A percentile compares a stretch with the other conserved stretches of the same genome.
phyloP scores from a whole-genome alignment of 768 basidiomycete species.

The Calocera cornea region DNA sequence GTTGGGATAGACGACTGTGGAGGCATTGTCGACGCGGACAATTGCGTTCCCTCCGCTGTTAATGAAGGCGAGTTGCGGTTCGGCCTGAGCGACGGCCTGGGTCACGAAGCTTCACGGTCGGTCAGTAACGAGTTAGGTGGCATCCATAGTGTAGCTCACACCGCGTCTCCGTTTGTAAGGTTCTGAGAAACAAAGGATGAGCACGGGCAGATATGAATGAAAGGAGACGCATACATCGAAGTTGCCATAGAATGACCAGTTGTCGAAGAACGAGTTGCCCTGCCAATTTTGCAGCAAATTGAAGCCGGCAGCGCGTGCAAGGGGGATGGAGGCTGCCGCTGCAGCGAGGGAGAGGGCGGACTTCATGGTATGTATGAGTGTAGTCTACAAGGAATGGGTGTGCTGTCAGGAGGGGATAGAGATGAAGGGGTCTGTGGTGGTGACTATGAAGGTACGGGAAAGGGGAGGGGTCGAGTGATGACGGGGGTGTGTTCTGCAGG shows the following conservation, averaged over 20 bases:
- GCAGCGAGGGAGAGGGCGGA: neutral
- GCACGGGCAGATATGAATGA: neutral
- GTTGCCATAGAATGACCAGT: slow-evolving; percentile 50
- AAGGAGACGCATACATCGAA: slow-evolving; percentile 27
- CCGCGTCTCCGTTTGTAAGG: slow-evolving; percentile 51
- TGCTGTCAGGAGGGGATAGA: neutral
- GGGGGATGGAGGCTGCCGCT: neutral
- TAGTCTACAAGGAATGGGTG: neutral
- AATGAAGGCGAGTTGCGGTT: slow-evolving; percentile 40
- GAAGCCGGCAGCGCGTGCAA: slow-evolving; percentile 25
- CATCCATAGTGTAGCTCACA: slow-evolving; percentile 24
- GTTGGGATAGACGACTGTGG: slow-evolving; percentile 13
- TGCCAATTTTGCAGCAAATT: slow-evolving; percentile 42
- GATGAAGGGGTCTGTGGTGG: neutral
- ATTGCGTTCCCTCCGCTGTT: slow-evolving; percentile 30
- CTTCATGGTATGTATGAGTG: neutral
- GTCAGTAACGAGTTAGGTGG: slow-evolving; percentile 29
- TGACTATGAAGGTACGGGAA: neutral
- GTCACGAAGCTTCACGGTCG: slow-evolving; percentile 29
- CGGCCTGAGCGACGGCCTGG: slow-evolving; percentile 12
- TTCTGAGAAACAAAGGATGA: slow-evolving; percentile 24
- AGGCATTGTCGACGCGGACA: slow-evolving; percentile 17
- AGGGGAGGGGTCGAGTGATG: neutral
- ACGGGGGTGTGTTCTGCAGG: no score
- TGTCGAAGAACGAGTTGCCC: slow-evolving; percentile 51